Base-by-base conservation (phyloP, 2,329 filamentous ascomycete species). In the Claviceps sorghi region DNA sequence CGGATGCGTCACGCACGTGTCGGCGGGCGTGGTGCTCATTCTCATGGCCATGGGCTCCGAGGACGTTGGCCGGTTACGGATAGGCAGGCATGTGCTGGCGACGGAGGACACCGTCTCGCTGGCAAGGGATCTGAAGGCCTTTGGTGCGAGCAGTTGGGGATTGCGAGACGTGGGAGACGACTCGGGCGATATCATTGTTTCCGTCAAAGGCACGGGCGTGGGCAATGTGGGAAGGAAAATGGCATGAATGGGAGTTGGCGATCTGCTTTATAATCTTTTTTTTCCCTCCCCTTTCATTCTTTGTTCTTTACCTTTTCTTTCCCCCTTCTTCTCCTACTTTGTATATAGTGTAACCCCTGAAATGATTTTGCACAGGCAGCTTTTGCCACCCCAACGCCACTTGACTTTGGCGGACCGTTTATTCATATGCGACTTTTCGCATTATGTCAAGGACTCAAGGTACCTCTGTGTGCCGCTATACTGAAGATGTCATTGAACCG, bases 1-100 rank as follows among this genome's bases (percentile, higher is more conserved):
- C 11, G 93, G 93, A 1, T 95, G 88, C 64, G 86, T 87, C 3
- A 84, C 82, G 51, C 75, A 74, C 15, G 77, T 84, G 3, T 86
- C 88, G 2, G 82, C 83, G 5, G 74, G 80, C 3, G 91, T 84
- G 0, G 77, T 95, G 57, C 68, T 98, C 51, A 86, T 83, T 19
- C 73, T 98, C 56, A 98, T 98, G 93, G 88, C 90, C 36, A 97
- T 98, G 93, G 93, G 93, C 0, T 88, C 86, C 1, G 93, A 97
- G 65, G 93, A 98, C 67, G 89, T 98, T 15, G 93, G 93, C 4
- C 79, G 93, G 54, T 67, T 98, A 58, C 80, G 87, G 56, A 65
- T 98, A 54, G 88, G 90, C 34, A 83, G 81, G 60, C 86, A 91
- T 47, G 81, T 96, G 0, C 69, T 97, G 46, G 90, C 82, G 0